These are phyloP conservation scores for Nigrospora osmanthi DNA, from an alignment of 2,329 filamentous ascomycete species.

Conservation along the genomic window DNA sequence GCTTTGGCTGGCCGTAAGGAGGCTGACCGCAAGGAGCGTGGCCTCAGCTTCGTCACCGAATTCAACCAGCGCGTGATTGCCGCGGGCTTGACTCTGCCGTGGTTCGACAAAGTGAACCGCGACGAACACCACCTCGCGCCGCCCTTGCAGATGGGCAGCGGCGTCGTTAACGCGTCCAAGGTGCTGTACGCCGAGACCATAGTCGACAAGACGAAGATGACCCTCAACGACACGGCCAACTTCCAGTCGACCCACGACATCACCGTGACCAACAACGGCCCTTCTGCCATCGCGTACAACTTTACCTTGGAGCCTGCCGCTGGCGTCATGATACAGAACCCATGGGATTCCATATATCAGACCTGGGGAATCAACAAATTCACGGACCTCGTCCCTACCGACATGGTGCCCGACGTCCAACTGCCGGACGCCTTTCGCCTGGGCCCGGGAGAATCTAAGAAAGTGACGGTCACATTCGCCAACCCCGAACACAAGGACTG, in stretches of 20 bases:
- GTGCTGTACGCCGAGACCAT: conserved; percentile 23
- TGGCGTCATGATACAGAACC: conserved; percentile 26
- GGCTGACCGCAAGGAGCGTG: conserved; percentile 11
- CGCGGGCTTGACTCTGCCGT: conserved; percentile 9
- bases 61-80: conserved; percentile 13
- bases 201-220: conserved; percentile 23
- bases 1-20: conserved; percentile 12
- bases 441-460: conserved; percentile 15
- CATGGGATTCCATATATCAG: neutral
- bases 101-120: conserved; percentile 7
- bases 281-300: conserved; percentile 28
- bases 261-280: conserved; percentile 35
- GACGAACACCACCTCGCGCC: neutral
- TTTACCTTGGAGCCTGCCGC: conserved; percentile 31
- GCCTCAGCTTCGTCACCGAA: conserved; percentile 7
- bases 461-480: conserved; percentile 16
- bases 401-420: conserved; percentile 1
- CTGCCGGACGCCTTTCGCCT: conserved; percentile 10
- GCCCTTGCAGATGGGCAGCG: conserved; percentile 7
- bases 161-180: conserved; percentile 26
- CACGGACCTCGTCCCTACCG: conserved; percentile 5
- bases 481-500: conserved; percentile 12
- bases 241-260: conserved; percentile 21
- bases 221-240: conserved; percentile 30
- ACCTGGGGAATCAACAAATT: conserved; percentile 1